Base-by-base conservation (phyloP, 1,284 basidiomycete species). In the Apiotrichum brassicae region DNA sequence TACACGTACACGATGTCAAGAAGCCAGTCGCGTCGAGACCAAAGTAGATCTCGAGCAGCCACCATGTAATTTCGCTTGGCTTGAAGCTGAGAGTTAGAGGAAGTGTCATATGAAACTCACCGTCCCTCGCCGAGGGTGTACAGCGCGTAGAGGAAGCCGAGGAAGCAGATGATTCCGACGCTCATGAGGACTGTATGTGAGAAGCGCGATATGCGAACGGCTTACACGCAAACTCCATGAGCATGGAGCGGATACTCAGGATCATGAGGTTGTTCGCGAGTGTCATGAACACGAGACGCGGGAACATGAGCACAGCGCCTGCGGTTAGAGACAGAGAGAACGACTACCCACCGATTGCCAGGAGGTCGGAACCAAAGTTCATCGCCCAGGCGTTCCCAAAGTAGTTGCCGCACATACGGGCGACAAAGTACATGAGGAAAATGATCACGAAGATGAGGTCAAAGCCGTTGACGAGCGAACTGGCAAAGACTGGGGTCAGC, bases 11-110 rank as follows among this genome's bases (percentile, higher is more conserved):
- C 32, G 87, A 80, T 65, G 77, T 76, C 56, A 87, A 80, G 61
- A 93, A 92, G 4, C 87, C 87, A 47, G 78, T 82, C 0, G 88
- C 87, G 65, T 93, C 90, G 12, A 92, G 77, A n/a, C 88, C 88
- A 63, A 92, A 92, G 80, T 70, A 77, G 39, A 70, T 66, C 46
- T 74, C 69, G n/a, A 74, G 51, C 9, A 74, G 57, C 66, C 70
- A 74, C 72, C 72, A 74, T n/a, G 66, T 70, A 53, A 74, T 73
- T 37, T 68, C 62, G 2, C 24, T 43, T 12, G 38, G n/a, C 12
- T 32, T 24, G 33, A 30, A 26, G 1, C 38, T 48, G 37, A 2
- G 16, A 12, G 30, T 26, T 23, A 35, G 46, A 11, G 6, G 6
- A 23, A 8, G 14, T 9, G 30, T 19, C 13, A 24, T 7, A 12